A percentile compares a stretch with the other conserved stretches of the same genome.
phyloP scores from a whole-genome alignment of 2,329 filamentous ascomycete species.

The Cladosporium sp. region DNA sequence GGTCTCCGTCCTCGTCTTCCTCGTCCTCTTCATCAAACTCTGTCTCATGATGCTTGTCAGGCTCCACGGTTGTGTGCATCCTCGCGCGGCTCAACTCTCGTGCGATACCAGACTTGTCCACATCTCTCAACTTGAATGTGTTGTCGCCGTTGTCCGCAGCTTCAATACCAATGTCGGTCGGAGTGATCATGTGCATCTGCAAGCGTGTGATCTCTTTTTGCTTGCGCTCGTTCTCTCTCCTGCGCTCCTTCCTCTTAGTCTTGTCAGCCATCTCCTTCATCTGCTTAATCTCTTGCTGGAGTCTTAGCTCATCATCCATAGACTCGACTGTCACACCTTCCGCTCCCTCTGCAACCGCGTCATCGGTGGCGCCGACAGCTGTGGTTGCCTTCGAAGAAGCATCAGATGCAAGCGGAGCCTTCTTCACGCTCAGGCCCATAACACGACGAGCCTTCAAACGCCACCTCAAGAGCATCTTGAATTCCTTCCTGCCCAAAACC shows the following conservation, averaged over 20 bases:
- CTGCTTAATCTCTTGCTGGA: constrained; percentile 82
- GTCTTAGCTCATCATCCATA: constrained; percentile 92
- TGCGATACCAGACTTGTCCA: constrained; percentile 73
- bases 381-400: constrained; percentile 26
- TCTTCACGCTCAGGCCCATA: constrained; percentile 82
- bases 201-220: constrained; percentile 92
- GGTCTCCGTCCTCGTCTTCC: constrained; percentile 72
- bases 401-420: constrained; percentile 49
- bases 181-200: constrained; percentile 95
- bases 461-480: constrained; percentile 87
- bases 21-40: constrained; percentile 57
- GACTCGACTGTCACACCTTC: constrained; percentile 73
- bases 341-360: constrained; percentile 37
- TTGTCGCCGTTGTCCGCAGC: constrained; percentile 66
- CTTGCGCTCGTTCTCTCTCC: constrained; percentile 89
- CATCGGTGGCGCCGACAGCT: constrained; percentile 39
- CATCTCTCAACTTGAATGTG: constrained; percentile 81
- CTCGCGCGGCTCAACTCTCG: constrained; percentile 70
- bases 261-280: constrained; percentile 76
- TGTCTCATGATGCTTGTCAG: constrained; percentile 41
- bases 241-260: constrained; percentile 78
- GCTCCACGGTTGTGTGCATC: constrained; percentile 68
- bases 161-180: constrained; percentile 89
- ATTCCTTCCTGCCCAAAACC: constrained; percentile 90
- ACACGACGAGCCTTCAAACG: constrained; percentile 83